These are phyloP conservation scores for Pelargonium australe DNA, from an alignment of 441 rosid species.

Conservation along the genomic window DNA sequence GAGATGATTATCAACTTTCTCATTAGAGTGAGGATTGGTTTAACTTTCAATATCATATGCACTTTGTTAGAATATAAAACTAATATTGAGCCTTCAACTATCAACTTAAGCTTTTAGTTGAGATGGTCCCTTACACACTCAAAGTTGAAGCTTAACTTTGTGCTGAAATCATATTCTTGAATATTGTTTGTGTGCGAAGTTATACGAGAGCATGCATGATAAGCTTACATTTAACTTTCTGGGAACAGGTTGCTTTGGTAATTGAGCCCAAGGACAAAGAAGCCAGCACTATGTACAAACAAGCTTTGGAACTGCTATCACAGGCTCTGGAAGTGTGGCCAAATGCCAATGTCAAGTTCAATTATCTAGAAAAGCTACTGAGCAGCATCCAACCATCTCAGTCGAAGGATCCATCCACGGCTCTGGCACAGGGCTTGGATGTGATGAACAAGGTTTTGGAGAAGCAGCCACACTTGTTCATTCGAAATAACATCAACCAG, in stretches of 20 bases:
- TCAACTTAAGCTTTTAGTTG: too few relatives aligned
- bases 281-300: conserved; percentile 81
- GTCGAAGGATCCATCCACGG: conserved; percentile 88
- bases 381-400: conserved; percentile 87
- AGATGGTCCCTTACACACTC: not conserved
- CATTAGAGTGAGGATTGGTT: conserved; percentile 66
- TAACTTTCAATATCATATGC: conserved; percentile 7
- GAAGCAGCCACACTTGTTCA: conserved; percentile 92
- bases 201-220: not conserved
- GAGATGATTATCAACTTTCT: conserved; percentile 97
- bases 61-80: too few relatives aligned
- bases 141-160: conserved; percentile 5
- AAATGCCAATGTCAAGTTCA: conserved; percentile 88
- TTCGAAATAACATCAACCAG: conserved; percentile 80
- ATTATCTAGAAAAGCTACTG: conserved; percentile 82
- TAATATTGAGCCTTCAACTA: too few relatives aligned
- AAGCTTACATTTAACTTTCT: conserved; percentile 12
- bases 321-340: conserved; percentile 99
- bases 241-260: conserved; percentile 85
- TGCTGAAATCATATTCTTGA: not conserved
- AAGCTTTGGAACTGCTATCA: conserved; percentile 87
- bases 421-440: conserved; percentile 94
- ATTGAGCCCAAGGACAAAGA: conserved; percentile 99
- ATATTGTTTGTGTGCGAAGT: not conserved
- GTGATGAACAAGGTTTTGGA: conserved; percentile 98